Conservation (phyloP, 148 eudicot species). For the Agrostemma githago region DNA sequence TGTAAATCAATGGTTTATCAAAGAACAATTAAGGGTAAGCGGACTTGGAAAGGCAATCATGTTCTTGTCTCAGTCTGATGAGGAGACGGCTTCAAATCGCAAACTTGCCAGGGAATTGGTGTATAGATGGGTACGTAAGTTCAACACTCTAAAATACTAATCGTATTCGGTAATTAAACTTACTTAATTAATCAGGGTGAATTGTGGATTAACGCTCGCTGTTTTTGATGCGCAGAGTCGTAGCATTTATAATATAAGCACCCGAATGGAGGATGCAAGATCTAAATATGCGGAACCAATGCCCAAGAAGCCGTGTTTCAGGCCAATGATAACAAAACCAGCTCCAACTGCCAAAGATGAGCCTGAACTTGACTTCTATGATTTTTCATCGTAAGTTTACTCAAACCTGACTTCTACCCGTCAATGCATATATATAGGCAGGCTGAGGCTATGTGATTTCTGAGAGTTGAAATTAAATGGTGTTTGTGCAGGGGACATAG, state of each 20-base stretch:
- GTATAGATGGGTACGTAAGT: constrained; percentile 74
- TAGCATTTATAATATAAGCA: not conserved
- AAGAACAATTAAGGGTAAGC: constrained; percentile 47
- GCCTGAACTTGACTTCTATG: not conserved
- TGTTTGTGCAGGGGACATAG: too few relatives aligned
- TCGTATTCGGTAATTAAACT: too few relatives aligned
- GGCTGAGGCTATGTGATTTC: too few relatives aligned
- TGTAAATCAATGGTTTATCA: too few relatives aligned
- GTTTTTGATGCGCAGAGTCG: constrained; percentile 5
- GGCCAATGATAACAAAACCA: too few relatives aligned
- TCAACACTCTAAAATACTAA: not conserved
- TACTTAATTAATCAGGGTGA: too few relatives aligned
- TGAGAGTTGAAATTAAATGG: not conserved
- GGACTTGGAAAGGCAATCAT: constrained; percentile 94
- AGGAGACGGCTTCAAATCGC: too few relatives aligned
- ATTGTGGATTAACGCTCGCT: not conserved
- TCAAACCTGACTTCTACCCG: too few relatives aligned
- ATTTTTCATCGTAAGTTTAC: too few relatives aligned
- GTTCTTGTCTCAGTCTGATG: constrained; percentile 67
- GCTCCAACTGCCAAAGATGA: not conserved
- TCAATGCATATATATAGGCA: too few relatives aligned
- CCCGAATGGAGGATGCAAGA: not conserved
- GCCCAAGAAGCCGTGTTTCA: not conserved
- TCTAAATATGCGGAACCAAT: not conserved
- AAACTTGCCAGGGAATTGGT: too few relatives aligned